phyloP scores from a whole-genome alignment of 495 filamentous ascomycete species.

The Evernia prunastri region DNA sequence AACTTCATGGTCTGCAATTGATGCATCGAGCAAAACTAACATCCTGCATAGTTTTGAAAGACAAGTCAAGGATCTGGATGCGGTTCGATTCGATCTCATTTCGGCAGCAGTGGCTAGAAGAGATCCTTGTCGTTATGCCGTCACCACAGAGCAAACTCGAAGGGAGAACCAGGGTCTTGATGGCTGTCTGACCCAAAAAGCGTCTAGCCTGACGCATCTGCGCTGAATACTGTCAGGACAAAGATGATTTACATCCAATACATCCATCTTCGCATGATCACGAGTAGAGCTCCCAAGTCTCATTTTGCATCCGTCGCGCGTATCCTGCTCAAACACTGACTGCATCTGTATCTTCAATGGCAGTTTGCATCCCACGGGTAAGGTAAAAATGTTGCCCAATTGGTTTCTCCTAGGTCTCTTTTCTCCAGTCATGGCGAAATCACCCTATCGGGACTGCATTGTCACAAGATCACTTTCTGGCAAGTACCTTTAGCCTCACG shows the following conservation, averaged over 20 bases:
- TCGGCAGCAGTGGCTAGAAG: not conserved
- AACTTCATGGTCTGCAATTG: not conserved
- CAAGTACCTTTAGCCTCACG: constrained; percentile 62
- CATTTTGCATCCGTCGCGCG: too few species aligned
- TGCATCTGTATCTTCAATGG: too few species aligned
- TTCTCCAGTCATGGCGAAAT: too few species aligned
- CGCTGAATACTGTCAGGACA: too few species aligned
- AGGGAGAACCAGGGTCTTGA: not conserved
- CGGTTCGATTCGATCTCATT: not conserved
- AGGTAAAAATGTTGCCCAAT: too few species aligned
- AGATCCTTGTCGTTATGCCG: not conserved
- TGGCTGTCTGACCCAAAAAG: too few species aligned
- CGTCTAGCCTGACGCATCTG: too few species aligned
- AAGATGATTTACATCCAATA: too few species aligned
- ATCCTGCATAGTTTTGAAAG: not conserved
- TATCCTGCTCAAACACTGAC: too few species aligned
- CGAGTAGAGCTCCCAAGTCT: not conserved
- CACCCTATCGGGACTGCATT: not conserved
- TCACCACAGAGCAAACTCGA: not conserved
- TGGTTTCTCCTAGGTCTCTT: too few species aligned
- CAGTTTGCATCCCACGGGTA: too few species aligned
- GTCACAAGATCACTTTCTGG: constrained; percentile 35
- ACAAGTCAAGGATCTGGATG: not conserved
- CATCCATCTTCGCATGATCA: not conserved
- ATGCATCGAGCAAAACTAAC: not conserved